Evolutionary conservation across 768 basidiomycete species (phyloP).

Genomic region (Tricholoma sp.): DNA sequence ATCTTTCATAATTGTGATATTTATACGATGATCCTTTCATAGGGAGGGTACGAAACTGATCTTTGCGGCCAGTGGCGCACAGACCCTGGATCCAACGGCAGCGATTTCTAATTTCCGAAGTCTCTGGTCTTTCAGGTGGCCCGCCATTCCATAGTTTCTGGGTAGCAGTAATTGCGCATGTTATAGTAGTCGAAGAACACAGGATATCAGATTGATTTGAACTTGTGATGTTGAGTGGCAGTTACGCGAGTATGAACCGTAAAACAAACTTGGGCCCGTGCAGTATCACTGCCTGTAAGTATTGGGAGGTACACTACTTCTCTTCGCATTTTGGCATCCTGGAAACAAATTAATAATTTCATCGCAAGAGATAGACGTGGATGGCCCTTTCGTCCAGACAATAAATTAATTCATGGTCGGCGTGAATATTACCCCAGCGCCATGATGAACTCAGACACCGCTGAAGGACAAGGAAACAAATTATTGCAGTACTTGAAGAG

Average conservation of each 20-base stretch:
- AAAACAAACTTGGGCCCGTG: too few species aligned
- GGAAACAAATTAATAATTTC: too few species aligned
- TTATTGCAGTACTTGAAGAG: too few species aligned
- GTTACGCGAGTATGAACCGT: not conserved
- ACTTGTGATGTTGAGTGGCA: not conserved
- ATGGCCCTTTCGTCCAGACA: too few species aligned
- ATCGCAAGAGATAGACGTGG: too few species aligned
- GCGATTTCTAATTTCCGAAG: not conserved
- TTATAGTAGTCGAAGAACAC: not conserved
- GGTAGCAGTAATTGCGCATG: not conserved
- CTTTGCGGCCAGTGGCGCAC: slow-evolving; percentile 16
- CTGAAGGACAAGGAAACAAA: too few species aligned
- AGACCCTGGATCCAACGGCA: slow-evolving; percentile 6
- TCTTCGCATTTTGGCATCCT: too few species aligned
- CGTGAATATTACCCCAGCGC: too few species aligned
- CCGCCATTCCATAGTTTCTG: not conserved
- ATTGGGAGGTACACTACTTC: too few species aligned
- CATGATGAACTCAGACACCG: too few species aligned
- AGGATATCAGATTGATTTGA: not conserved
- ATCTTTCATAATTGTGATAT: not conserved
- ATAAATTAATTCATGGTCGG: too few species aligned
- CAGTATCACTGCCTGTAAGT: too few species aligned
- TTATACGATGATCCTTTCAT: not conserved
- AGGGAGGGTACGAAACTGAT: slow-evolving; percentile 16
- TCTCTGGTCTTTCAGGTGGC: not conserved